Evolutionary conservation across 345 rosid genomes (phyloP), one percentile per base, ranked within the genome.

Genomic region (Syzygium oleosum): DNA sequence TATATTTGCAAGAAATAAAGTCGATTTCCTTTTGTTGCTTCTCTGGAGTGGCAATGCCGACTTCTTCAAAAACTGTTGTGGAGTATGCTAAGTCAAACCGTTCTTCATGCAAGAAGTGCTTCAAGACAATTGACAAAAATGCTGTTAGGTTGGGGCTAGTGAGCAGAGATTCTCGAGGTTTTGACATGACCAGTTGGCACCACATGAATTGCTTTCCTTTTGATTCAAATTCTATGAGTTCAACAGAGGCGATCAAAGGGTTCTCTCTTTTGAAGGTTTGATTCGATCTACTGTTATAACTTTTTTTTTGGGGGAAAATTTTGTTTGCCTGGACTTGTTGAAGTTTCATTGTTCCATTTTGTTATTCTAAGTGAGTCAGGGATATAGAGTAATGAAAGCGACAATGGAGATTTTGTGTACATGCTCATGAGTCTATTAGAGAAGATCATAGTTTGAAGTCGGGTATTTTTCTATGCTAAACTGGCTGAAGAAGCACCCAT

Each of bases 1-100:
- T 84, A 31, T 34, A 12, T 15, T 13, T 56, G 38, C 84, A 0
- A 54, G 41, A 63, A 3, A 16, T 31, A 54, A 78, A 38, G 51
- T 1, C 2, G 8, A 2, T 52, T 79, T 41, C 53, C 13, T 59
- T 51, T 43, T 63, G 63, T 55, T 34, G 52, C 86, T 86, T 31
- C 51, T 87, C 56, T 80, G 68, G 12, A 25, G 79, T 31, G 52
- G 19, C 88, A 68, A 58, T n/a, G 54, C 49, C 89, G 58, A 63
- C 90, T 23, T 31, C 91, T 22, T 22, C 93, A 51, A 91, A 87
- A 86, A 87, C 95, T 85, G 88, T 93, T 27, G 96, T 95, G 3
- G 99, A 96, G 93, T 96, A 97, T 86, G 97, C 99, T 55, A 97
- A 95, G 88, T 97, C 98, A 84, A 93, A 88, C 83, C 92, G 98